Base-by-base conservation (phyloP, 2,329 filamentous ascomycete genomes). In the Verticillium nonalfalfae region DNA sequence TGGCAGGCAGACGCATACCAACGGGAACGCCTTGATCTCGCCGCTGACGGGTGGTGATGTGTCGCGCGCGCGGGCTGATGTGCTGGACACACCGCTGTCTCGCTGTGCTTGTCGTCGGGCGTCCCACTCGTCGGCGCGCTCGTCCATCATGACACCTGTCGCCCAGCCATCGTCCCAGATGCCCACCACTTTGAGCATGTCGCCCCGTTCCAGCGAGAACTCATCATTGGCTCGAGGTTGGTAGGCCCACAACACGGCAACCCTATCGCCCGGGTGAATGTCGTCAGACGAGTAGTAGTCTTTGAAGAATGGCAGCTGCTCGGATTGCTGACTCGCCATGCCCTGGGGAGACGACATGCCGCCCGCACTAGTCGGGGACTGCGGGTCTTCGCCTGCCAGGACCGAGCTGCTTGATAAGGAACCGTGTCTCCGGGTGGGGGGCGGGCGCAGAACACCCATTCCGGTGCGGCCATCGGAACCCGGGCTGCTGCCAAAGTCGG, bases 111-210 rank as follows among this genome's bases (percentile, higher is more conserved):
- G 88, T 69, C 86, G 85, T 65, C 89, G 84, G 54, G 84, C 83
- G 68, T 96, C 91, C 87, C 92, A 97, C 66, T 97, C 91, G 64
- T 98, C 94, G 2, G 93, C 93, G 60, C 86, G 84, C 69, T 96
- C 91, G 60, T 89, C 83, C 61, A 96, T 79, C 71, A 96, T 83
- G 60, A 97, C 84, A 69, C 95, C 95, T 1, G 95, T 99, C 11
- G 95, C 95, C 95, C 95, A 99, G 56, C 95, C 95, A 73, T 99
- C 95, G 70, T 99, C 95, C 95, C 95, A 99, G 67, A 99, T 99
- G 64, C 95, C 95, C 36, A 98, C 90, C 14, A 99, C 89, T 78
- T 97, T 98, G 70, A 99, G 84, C 93, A 99, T 97, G 72, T 99
- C 95, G 60, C 95, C 95, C 62, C 95, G 87, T 70, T 98, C 95